Evolutionary conservation across 192 early-diverging fungal species (phyloP).

Genomic region (Rhizophagus prolifer): DNA sequence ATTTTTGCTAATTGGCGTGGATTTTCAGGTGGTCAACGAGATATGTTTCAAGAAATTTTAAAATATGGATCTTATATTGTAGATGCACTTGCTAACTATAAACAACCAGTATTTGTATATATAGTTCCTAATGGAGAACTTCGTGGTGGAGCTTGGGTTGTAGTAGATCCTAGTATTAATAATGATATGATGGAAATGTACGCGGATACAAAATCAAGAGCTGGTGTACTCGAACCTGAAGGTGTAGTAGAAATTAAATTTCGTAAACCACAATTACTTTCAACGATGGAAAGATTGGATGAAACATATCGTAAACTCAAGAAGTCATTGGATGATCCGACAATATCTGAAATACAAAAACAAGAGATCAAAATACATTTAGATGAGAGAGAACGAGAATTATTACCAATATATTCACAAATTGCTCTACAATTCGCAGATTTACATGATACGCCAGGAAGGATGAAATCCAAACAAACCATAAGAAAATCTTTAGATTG

Average conservation of each 20-base stretch:
- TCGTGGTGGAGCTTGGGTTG: constrained; percentile 98
- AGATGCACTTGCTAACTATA: constrained; percentile 93
- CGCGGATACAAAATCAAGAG: constrained; percentile 85
- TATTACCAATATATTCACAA: constrained; percentile 92
- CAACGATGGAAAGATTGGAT: constrained; percentile 93
- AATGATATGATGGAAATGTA: constrained; percentile 99
- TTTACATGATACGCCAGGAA: constrained; percentile 92
- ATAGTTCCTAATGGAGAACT: constrained; percentile 93
- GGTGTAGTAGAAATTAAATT: constrained; percentile 99
- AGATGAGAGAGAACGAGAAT: constrained; percentile 79
- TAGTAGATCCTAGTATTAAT: constrained; percentile 96
- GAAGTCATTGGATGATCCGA: constrained; percentile 51
- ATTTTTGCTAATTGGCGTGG: constrained; percentile 99
- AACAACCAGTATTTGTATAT: constrained; percentile 97
- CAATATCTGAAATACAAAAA: constrained; percentile 59
- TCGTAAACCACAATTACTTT: constrained; percentile 87
- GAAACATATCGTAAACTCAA: constrained; percentile 74
- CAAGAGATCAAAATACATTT: constrained; percentile 67
- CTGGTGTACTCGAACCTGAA: constrained; percentile 95
- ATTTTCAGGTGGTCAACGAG: constrained; percentile 97
- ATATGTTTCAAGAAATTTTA: constrained; percentile 97
- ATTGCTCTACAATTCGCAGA: constrained; percentile 95
- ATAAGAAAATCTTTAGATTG: constrained; percentile 80
- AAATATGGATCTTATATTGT: constrained; percentile 98
- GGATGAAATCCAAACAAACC: constrained; percentile 94